phyloP scores from a whole-genome alignment of 345 rosid genomes.

The Gossypium herbaceum region DNA sequence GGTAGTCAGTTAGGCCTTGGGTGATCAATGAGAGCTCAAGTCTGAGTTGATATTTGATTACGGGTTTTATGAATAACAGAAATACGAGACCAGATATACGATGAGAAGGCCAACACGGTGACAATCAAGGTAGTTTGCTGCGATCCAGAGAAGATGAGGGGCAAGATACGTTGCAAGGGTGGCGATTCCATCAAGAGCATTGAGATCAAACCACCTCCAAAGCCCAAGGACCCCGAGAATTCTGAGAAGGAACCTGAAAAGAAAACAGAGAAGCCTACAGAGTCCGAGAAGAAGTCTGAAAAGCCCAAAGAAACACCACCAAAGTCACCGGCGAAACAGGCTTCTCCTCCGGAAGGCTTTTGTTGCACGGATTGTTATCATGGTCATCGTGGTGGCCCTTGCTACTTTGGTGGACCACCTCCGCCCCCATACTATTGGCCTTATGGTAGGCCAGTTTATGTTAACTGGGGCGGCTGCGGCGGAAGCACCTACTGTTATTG shows the following conservation, averaged over 20 bases:
- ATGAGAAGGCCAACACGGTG: constrained; percentile 65
- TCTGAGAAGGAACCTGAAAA: background rate
- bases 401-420: background rate
- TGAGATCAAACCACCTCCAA: constrained; percentile 32
- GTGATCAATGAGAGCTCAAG: background rate
- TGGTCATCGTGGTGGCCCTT: background rate
- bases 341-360: background rate
- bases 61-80: constrained; percentile 45
- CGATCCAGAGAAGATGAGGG: constrained; percentile 62
- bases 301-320: background rate
- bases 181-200: constrained; percentile 50
- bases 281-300: background rate
- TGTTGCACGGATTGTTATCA: background rate
- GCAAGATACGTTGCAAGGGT: constrained; percentile 50
- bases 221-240: no score
- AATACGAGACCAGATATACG: constrained; percentile 54
- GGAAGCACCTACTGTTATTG: constrained; percentile 1
- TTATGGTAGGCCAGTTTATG: constrained; percentile 37
- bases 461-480: constrained; percentile 46
- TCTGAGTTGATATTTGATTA: constrained; percentile 33
- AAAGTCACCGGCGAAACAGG: background rate
- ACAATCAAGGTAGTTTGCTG: constrained; percentile 69
- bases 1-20: background rate
- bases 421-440: background rate
- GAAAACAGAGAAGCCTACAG: background rate